phyloP scores from a whole-genome alignment of 2,329 filamentous ascomycete species.

The Neonectria punicea region DNA sequence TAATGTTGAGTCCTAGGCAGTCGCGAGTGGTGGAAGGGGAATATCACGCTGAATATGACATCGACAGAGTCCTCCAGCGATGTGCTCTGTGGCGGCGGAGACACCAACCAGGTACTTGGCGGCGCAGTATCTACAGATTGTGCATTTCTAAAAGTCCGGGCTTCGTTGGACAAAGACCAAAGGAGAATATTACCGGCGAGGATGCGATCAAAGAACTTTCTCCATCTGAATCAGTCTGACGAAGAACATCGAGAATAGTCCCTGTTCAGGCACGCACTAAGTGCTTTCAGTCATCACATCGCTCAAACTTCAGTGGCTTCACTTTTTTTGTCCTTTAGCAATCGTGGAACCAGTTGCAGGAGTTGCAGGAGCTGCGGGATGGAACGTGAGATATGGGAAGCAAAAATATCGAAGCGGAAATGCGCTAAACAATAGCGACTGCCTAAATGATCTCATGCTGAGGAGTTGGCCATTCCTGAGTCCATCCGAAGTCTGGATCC shows the following conservation, averaged over 20 bases:
- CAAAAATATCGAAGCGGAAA: neutral
- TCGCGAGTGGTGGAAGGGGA: neutral
- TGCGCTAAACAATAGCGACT: neutral
- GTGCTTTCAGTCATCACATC: neutral
- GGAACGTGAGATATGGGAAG: too few relatives aligned
- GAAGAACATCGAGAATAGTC: neutral
- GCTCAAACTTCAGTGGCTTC: neutral
- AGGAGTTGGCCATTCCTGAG: neutral
- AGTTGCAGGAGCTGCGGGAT: neutral
- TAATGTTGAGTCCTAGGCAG: neutral
- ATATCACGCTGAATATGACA: neutral
- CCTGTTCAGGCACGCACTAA: neutral
- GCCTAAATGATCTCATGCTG: neutral
- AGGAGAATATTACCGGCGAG: neutral
- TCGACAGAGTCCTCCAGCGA: neutral
- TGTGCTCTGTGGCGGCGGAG: too few relatives aligned
- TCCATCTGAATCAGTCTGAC: neutral
- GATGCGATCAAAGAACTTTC: neutral
- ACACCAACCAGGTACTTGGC: neutral
- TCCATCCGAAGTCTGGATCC: neutral
- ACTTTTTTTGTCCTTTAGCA: neutral
- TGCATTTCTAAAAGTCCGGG: neutral
- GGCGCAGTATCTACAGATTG: neutral
- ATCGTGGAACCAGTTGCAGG: neutral
- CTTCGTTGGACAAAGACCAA: neutral